Evolutionary conservation across 2,329 filamentous ascomycete genomes (phyloP).

Genomic region (Pseudocercospora macadamiae): DNA sequence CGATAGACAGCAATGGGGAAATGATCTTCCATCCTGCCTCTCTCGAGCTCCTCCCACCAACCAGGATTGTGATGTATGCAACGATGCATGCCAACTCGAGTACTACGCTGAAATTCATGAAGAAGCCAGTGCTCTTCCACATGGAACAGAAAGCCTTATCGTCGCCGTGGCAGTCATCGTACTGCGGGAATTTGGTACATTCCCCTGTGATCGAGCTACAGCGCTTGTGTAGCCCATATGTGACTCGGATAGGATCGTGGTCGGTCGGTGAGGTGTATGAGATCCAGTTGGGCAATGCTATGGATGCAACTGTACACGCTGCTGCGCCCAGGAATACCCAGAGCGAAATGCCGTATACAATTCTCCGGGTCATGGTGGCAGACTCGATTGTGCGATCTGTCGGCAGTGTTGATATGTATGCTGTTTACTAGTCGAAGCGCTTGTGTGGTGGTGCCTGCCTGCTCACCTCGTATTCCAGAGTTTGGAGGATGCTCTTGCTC

Average conservation of each 20-base stretch:
- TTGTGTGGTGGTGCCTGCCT: no score
- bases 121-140: constrained; percentile 86
- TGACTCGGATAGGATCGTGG: constrained; percentile 60
- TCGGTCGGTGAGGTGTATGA: constrained; percentile 48
- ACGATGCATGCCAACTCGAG: constrained; percentile 80
- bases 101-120: constrained; percentile 83
- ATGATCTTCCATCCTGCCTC: constrained; percentile 83
- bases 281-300: constrained; percentile 72
- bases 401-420: no score
- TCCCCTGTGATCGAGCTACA: constrained; percentile 71
- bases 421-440: no score
- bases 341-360: constrained; percentile 54
- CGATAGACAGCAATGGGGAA: constrained; percentile 64
- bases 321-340: constrained; percentile 60
- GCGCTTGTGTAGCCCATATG: constrained; percentile 76
- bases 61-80: constrained; percentile 74
- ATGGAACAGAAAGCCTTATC: constrained; percentile 83
- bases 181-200: constrained; percentile 69
- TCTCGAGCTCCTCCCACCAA: constrained; percentile 77
- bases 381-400: background rate
- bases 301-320: constrained; percentile 70
- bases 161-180: constrained; percentile 67
- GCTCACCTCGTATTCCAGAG: background rate
- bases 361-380: constrained; percentile 50
- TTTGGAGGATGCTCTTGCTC: no score